Evolutionary conservation across 192 early-diverging fungal species (phyloP), one percentile per base, ranked within the genome.

Genomic region (Rhizophagus prolifer): DNA sequence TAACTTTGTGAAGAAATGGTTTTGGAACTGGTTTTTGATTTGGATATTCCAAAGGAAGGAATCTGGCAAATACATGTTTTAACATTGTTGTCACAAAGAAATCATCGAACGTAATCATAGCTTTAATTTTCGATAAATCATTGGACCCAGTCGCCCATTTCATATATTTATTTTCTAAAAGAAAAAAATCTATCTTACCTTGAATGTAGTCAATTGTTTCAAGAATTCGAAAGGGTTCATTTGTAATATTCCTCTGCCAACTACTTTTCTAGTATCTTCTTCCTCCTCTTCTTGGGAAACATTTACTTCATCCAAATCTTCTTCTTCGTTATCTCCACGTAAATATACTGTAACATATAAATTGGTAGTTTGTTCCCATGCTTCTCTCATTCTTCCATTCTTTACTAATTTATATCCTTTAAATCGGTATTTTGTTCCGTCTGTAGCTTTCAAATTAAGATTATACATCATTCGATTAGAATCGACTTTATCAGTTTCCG

Each of bases 351-450:
- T 80, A 26, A 80, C 82, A 63, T 80, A 75, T 67, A 85, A 59
- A 34, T 54, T 59, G 9, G 84, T 78, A 21, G 82, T 74, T 26
- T 83, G 78, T 70, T 78, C 74, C 84, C 82, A 83, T 8, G 76
- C 83, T 19, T 84, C 74, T 36, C 74, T 19, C 21, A 82, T n/a
- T 64, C 74, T 76, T 10, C 79, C 74, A 26, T 76, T 68, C 3
- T 46, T 30, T n/a, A 84, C 80, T 21, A 81, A 76, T 76, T 84
- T 84, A 63, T 74, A 78, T 61, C 83, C 83, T 72, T 82, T 80
- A 62, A 84, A 78, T 30, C 70, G 76, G 62, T 84, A 84, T 44
- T 73, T 69, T n/a, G 78, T 71, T n/a, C 83, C 83, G 21, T 77
- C 74, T 16, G 83, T 68, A 47, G 76, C 78, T 3, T 66, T 61